These are phyloP conservation scores for Puccinia brachypodii DNA, from an alignment of 1,284 basidiomycete genomes.

Conservation along the genomic window DNA sequence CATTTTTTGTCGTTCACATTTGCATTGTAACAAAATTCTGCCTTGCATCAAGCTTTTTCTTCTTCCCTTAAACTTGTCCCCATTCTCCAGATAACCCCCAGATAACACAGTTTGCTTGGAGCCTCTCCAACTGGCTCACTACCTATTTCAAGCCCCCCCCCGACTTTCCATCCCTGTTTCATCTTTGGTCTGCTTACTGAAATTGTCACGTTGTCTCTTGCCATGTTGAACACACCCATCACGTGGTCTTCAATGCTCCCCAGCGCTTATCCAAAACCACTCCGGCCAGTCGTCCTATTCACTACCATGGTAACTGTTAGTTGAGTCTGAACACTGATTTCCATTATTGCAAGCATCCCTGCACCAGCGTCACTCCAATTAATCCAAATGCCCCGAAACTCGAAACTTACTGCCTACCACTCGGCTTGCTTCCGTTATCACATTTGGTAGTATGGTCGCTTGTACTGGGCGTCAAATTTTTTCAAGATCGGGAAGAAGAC, in stretches of 20 bases:
- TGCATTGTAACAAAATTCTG: neutral
- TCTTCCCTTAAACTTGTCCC: too few species aligned
- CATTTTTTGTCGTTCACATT: neutral
- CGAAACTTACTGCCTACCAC: neutral
- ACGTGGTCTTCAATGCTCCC: constrained; percentile 13
- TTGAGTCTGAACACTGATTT: neutral
- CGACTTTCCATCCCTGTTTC: neutral
- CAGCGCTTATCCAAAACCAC: constrained; percentile 44
- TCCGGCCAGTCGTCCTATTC: constrained; percentile 41
- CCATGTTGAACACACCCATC: constrained; percentile 14
- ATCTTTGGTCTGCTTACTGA: constrained; percentile 4
- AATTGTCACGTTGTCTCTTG: neutral
- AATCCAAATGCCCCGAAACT: neutral
- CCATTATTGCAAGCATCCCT: neutral
- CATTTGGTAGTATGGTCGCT: constrained; percentile 42
- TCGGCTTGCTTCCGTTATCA: neutral
- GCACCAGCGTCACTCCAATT: neutral
- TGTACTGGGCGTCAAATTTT: constrained; percentile 32
- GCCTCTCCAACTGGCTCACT: neutral
- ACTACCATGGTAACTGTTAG: constrained; percentile 31
- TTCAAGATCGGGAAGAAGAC: constrained; percentile 38
- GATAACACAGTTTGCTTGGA: too few species aligned
- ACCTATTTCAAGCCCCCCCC: neutral
- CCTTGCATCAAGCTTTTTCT: too few species aligned
- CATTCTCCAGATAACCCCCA: too few species aligned